Base-by-base conservation (phyloP, 495 filamentous ascomycete species). In the Xylaria intraflava region DNA sequence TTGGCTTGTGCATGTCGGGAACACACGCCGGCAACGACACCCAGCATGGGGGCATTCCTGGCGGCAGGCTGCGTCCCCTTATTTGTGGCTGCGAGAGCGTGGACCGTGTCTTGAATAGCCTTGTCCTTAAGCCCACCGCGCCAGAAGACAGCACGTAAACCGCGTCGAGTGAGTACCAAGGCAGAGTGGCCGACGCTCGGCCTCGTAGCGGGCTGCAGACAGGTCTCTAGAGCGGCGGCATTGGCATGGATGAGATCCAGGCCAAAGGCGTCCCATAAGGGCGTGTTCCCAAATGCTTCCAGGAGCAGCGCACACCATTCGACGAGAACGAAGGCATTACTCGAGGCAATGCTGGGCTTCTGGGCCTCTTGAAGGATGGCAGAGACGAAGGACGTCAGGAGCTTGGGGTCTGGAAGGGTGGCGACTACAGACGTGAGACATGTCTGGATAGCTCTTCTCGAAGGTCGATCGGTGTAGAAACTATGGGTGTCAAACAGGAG, bases 291-390 rank as follows among this genome's bases (percentile, higher is more conserved):
- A 39, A 78, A 66, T 44, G 81, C 73, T 62, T 87, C 83, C 38
- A 93, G 70, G 11, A 95, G 68, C 53, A 90, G 64, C 43, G 83
- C 87, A 64, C 84, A 88, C 93, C 90, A 98, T 62, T 92, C 87
- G 11, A 92, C 73, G 56, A 98, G 73, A n/a, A 95, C 87, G 60
- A 96, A 91, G 1, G 90, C 88, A 62, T 83, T 90, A 20, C 80
- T 78, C 1, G 88, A 71, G 20, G 92, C 87, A 56, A 97, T 81
- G 24, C 81, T 83, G 3, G 72, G 65, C 65, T 94, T 96, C 36
- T 78, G 71, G 0, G 86, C 76, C 69, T 98, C 94, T 33, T 69
- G 65, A 44, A 75, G 71, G 44, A 83, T 64, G 2, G 71, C 74
- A 45, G 79, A 74, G 29, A 86, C 74, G 44, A 93, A 76, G 3